These are phyloP conservation scores for Boletus speciosus DNA, from an alignment of 768 basidiomycete genomes.

Conservation along the genomic window DNA sequence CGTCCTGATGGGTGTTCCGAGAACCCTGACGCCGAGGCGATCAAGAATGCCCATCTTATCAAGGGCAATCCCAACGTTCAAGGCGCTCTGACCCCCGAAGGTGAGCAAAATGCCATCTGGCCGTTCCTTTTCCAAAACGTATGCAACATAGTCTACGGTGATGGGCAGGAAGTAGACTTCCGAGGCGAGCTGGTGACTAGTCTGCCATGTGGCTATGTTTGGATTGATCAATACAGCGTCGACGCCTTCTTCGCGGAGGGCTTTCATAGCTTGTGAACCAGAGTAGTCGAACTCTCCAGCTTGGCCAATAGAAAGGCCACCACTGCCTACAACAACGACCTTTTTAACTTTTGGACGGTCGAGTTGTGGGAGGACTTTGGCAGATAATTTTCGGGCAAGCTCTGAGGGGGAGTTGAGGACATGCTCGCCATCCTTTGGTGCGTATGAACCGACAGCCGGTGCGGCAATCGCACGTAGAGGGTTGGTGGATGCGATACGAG, in stretches of 20 bases:
- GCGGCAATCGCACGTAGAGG: constrained; percentile 65
- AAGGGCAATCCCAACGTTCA: constrained; percentile 95
- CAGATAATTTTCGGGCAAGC: constrained; percentile 88
- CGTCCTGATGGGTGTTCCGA: constrained; percentile 93
- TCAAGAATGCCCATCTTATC: constrained; percentile 97
- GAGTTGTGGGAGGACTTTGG: constrained; percentile 89
- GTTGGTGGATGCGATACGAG: constrained; percentile 43
- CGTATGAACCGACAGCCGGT: constrained; percentile 70
- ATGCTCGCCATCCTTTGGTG: constrained; percentile 60
- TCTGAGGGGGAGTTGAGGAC: constrained; percentile 93
- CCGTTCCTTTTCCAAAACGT: constrained; percentile 96
- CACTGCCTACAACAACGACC: constrained; percentile 94
- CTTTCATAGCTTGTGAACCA: constrained; percentile 97
- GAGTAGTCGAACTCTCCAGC: constrained; percentile 99
- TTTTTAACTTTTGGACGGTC: constrained; percentile 90
- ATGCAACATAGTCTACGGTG: constrained; percentile 96
- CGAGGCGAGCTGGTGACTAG: constrained; percentile 93
- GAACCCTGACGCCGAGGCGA: constrained; percentile 85
- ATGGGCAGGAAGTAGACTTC: constrained; percentile 98
- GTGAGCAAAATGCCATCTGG: constrained; percentile 97
- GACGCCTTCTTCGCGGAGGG: constrained; percentile 92
- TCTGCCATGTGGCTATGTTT: constrained; percentile 99
- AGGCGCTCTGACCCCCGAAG: constrained; percentile 95
- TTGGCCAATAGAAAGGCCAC: constrained; percentile 95
- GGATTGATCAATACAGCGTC: constrained; percentile 96